A percentile compares a stretch with the other conserved stretches of the same genome.
Conservation (phyloP, 2,329 filamentous ascomycete genomes). For the Aspergillus amoenus region DNA sequence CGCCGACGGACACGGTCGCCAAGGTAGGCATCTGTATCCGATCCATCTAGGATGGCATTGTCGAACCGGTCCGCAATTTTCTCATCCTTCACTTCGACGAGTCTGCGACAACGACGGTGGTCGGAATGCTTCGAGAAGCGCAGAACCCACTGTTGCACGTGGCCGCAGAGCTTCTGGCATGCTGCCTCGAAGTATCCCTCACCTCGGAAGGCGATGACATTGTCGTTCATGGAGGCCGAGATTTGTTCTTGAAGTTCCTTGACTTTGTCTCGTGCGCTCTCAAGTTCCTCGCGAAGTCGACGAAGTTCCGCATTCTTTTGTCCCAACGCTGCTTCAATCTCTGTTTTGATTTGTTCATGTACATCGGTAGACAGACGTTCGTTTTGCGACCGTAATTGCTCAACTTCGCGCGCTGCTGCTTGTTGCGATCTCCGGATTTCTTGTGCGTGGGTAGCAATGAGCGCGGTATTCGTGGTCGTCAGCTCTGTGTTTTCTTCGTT, state of each 20-base stretch:
- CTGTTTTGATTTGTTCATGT: constrained; percentile 60
- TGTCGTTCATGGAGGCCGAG: constrained; percentile 59
- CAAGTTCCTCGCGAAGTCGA: constrained; percentile 73
- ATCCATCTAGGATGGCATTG: constrained; percentile 90
- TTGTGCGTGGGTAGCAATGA: constrained; percentile 73
- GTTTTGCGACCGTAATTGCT: constrained; percentile 65
- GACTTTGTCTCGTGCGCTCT: constrained; percentile 65
- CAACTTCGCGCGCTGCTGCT: constrained; percentile 66
- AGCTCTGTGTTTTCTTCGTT: constrained; percentile 81
- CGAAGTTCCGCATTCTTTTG: constrained; percentile 84
- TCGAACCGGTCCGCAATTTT: constrained; percentile 93
- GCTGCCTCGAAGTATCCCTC: constrained; percentile 95
- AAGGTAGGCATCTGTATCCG: constrained; percentile 85
- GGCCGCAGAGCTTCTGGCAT: constrained; percentile 91
- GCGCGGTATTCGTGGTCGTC: constrained; percentile 71
- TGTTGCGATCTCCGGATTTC: constrained; percentile 65
- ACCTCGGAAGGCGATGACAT: constrained; percentile 77
- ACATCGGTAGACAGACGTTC: constrained; percentile 61
- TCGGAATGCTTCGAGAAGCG: constrained; percentile 98
- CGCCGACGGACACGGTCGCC: constrained; percentile 82
- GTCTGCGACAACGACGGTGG: constrained; percentile 79
- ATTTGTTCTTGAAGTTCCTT: constrained; percentile 61
- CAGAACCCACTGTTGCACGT: constrained; percentile 96
- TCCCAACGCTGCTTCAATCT: constrained; percentile 65
- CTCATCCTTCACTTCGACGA: constrained; percentile 82